Conservation (phyloP, 257 asterid genomes). For the Striga asiatica region DNA sequence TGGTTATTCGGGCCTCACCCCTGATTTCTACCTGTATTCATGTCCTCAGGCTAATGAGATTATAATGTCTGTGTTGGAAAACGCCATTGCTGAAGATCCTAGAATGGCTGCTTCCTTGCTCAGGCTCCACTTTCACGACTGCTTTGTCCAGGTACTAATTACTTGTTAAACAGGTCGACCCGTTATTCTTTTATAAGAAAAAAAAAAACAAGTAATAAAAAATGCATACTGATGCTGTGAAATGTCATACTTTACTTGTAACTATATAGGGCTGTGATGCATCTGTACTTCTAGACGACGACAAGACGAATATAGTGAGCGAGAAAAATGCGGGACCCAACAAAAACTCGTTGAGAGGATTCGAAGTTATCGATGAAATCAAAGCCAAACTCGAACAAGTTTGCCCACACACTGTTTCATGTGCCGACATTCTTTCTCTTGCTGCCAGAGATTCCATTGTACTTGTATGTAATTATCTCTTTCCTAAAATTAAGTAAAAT, state of each 20-base stretch:
- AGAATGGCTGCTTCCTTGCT: constrained; percentile 73
- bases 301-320: constrained; percentile 25
- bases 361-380: constrained; percentile 55
- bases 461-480: constrained; percentile 23
- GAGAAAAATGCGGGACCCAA: constrained; percentile 65
- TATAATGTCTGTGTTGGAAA: constrained; percentile 60
- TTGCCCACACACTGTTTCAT: constrained; percentile 66
- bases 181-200: too few relatives aligned
- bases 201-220: too few relatives aligned
- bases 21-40: constrained; percentile 38
- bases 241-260: too few relatives aligned
- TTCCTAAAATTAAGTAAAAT: not conserved
- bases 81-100: constrained; percentile 42
- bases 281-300: constrained; percentile 42
- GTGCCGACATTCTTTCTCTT: constrained; percentile 58
- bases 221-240: too few relatives aligned
- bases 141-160: constrained; percentile 55
- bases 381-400: constrained; percentile 46
- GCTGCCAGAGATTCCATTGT: constrained; percentile 54
- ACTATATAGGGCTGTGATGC: constrained; percentile 55
- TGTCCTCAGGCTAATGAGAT: constrained; percentile 66
- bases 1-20: constrained; percentile 27
- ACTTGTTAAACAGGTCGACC: too few relatives aligned
- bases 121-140: constrained; percentile 49
- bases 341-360: constrained; percentile 49